Conservation (phyloP, 768 basidiomycete species). For the Termitomyces sp. region DNA sequence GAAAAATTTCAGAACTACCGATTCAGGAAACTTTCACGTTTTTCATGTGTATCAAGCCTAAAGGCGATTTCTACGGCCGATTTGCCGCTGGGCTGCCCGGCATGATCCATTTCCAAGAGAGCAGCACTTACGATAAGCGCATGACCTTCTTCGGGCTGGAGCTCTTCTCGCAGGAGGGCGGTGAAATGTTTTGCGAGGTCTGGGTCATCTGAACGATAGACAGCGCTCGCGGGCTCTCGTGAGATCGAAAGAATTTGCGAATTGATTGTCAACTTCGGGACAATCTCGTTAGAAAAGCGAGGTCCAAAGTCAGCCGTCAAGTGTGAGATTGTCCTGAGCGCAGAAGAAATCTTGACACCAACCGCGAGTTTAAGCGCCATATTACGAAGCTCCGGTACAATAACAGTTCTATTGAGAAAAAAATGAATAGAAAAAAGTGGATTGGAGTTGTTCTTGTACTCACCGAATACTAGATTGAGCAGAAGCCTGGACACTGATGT, state of each 20-base stretch:
- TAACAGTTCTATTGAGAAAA: slow-evolving; percentile 32
- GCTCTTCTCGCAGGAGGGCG: slow-evolving; percentile 41
- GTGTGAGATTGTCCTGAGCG: slow-evolving; percentile 53
- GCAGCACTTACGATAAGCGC: slow-evolving; percentile 44
- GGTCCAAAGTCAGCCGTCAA: slow-evolving; percentile 53
- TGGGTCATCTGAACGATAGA: slow-evolving; percentile 34
- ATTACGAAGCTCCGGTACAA: slow-evolving; percentile 37
- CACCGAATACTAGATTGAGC: slow-evolving; percentile 53
- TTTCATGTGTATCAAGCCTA: slow-evolving; percentile 38
- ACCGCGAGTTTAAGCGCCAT: slow-evolving; percentile 47
- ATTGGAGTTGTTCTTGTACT: slow-evolving; percentile 4
- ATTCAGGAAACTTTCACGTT: slow-evolving; percentile 40
- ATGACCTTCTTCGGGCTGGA: slow-evolving; percentile 32
- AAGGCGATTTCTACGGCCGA: slow-evolving; percentile 44
- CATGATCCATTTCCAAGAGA: slow-evolving; percentile 47
- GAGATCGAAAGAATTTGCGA: slow-evolving; percentile 36
- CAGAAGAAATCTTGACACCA: slow-evolving; percentile 53
- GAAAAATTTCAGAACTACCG: slow-evolving; percentile 24
- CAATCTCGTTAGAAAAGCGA: slow-evolving; percentile 43
- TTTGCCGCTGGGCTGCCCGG: slow-evolving; percentile 29
- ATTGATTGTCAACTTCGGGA: slow-evolving; percentile 43
- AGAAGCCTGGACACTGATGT: slow-evolving; percentile 34
- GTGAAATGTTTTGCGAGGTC: slow-evolving; percentile 49
- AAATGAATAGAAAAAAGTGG: neutral
- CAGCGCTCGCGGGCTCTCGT: slow-evolving; percentile 43